Base-by-base conservation (phyloP, 1,139 yeast genomes). In the Scheffersomyces quercinus region DNA sequence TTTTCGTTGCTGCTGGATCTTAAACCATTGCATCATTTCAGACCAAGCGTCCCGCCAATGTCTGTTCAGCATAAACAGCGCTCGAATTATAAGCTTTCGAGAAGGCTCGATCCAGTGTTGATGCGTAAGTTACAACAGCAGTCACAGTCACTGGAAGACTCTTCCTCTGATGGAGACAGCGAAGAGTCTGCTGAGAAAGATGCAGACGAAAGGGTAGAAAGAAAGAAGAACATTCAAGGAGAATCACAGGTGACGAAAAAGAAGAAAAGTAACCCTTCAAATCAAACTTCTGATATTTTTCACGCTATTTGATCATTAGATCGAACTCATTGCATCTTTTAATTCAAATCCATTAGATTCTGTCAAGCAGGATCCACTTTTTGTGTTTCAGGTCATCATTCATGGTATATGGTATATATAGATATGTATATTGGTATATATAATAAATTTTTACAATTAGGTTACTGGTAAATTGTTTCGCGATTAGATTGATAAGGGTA, bases 11-110 rank as follows among this genome's bases (percentile, higher is more conserved):
- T 56, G 11, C 64, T 57, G 42, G 68, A 67, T 3, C 38, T 65
- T 5, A 60, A 61, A 7, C 62, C 71, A 0, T 65, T 67, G 3
- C 62, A 63, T 40, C 71, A 67, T 24, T 78, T 79, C 51, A 71
- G 71, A 29, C 73, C 78, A 2, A 60, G 79, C 5, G 65, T 67
- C 51, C 71, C 82, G 0, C 77, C 82, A 3, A 51, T 77, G 12
- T 72, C 81, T 0, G 73, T 79, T 4, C 65, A 62, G 13, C 64
- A 57, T 12, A 31, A 31, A 7, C 35, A 31, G 12, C 20, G 15
- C 20, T 20, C 15, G 16, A 16, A 31, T 12, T 16, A 12, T 15
- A 29, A 37, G 29, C 20, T 16, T 28, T 20, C 30, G 11, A 14
- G 24, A 14, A 15, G 32, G 15, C 10, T 26, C 6, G 37, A 35